These are phyloP conservation scores for Periconia sp. DNA, from an alignment of 2,329 filamentous ascomycete species.

Conservation along the genomic window DNA sequence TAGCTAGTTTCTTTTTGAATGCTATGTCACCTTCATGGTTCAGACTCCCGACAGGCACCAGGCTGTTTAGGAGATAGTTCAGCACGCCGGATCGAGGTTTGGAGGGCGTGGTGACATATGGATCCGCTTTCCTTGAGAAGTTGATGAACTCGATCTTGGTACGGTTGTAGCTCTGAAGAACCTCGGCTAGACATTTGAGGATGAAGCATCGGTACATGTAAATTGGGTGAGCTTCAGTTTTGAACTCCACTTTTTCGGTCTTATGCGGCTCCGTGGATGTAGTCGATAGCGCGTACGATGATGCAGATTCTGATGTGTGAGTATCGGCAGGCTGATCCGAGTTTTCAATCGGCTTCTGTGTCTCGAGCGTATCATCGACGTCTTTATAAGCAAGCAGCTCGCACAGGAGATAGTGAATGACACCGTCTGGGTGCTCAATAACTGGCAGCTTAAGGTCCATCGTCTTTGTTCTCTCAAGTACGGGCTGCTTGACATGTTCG, in stretches of 20 bases:
- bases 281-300: conserved; percentile 14
- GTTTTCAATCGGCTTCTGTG: conserved; percentile 52
- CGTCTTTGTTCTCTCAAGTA: conserved; percentile 69
- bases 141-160: conserved; percentile 99
- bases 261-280: conserved; percentile 56
- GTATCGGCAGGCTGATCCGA: conserved; percentile 26
- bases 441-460: conserved; percentile 79
- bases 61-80: conserved; percentile 87
- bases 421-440: conserved; percentile 90
- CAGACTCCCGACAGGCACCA: conserved; percentile 70
- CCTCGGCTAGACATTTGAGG: conserved; percentile 87
- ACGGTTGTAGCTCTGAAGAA: conserved; percentile 89
- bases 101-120: conserved; percentile 83
- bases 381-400: conserved; percentile 92
- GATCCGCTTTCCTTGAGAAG: conserved; percentile 89
- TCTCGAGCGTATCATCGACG: conserved; percentile 80
- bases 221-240: conserved; percentile 90
- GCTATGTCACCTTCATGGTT: conserved; percentile 75
- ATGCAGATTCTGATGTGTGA: conserved; percentile 13
- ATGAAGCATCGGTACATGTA: conserved; percentile 97
- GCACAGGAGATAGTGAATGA: conserved; percentile 92
- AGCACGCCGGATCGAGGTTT: conserved; percentile 92
- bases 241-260: conserved; percentile 76
- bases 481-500: conserved; percentile 47
- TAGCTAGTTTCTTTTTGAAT: conserved; percentile 84